A percentile compares a stretch with the other conserved stretches of the same genome.
phyloP scores from a whole-genome alignment of 2,329 filamentous ascomycete genomes.

The Xylariaceae sp. region DNA sequence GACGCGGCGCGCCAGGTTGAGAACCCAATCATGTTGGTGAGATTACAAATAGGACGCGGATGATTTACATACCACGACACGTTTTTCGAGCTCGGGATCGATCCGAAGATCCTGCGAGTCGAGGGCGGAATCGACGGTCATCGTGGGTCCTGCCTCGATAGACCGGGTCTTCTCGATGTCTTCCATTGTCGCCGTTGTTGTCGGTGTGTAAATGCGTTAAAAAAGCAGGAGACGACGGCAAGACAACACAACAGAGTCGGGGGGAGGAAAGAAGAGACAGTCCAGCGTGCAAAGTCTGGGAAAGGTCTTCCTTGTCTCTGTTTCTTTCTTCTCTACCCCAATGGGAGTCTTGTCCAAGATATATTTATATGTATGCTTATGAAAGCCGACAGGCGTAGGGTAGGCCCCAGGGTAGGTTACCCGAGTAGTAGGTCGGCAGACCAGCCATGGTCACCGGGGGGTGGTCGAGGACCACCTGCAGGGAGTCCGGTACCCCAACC shows the following conservation, averaged over 20 bases:
- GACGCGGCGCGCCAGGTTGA: background rate
- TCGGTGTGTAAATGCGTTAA: background rate
- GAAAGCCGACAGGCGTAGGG: no score
- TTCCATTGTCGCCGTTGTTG: background rate
- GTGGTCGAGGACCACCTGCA: no score
- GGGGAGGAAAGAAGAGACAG: background rate
- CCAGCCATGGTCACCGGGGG: no score
- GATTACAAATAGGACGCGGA: no score
- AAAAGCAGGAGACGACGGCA: background rate
- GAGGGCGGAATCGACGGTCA: background rate
- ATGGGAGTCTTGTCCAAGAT: no score
- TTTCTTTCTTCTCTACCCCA: no score
- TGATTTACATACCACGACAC: constrained; percentile 14
- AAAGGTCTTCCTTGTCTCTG: background rate
- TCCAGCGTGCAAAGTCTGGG: background rate
- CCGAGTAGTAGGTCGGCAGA: no score
- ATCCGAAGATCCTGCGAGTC: constrained; percentile 8
- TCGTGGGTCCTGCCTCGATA: background rate
- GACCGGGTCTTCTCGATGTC: background rate
- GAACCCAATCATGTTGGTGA: no score
- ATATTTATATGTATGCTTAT: no score
- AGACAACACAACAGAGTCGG: background rate
- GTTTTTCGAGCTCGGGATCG: constrained; percentile 11
- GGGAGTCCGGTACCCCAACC: no score
- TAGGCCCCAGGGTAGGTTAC: no score